These are phyloP conservation scores for Xylariaceae sp. DNA, from an alignment of 2,329 filamentous ascomycete species.

Conservation along the genomic window DNA sequence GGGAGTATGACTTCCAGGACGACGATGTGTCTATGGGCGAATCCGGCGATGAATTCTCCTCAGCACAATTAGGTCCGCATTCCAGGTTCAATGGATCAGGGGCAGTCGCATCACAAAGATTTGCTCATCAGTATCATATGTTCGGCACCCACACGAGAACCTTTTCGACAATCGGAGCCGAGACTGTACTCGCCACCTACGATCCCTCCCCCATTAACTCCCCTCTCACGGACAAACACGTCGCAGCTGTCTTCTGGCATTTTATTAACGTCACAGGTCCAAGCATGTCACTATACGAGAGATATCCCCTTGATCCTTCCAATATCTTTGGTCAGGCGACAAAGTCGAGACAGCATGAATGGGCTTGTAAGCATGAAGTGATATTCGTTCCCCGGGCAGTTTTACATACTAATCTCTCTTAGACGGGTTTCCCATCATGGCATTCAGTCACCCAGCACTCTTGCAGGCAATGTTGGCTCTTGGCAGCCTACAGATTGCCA, in stretches of 20 bases:
- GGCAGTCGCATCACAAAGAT: conserved; percentile 34
- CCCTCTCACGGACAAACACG: conserved; percentile 74
- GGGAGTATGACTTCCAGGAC: conserved; percentile 47
- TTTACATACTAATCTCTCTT: conserved; percentile 22
- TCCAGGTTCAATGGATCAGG: conserved; percentile 38
- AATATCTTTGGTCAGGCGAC: conserved; percentile 59
- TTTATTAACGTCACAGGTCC: conserved; percentile 87
- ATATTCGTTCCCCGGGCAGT: neutral
- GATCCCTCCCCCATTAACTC: conserved; percentile 58
- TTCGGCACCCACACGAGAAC: conserved; percentile 44
- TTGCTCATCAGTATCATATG: conserved; percentile 35
- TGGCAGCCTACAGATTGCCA: conserved; percentile 81
- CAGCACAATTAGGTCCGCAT: conserved; percentile 35
- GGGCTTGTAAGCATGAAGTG: conserved; percentile 39
- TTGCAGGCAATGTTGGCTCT: conserved; percentile 87
- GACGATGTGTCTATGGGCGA: conserved; percentile 59
- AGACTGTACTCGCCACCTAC: conserved; percentile 57
- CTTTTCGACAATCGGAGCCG: conserved; percentile 44
- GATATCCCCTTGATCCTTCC: conserved; percentile 68
- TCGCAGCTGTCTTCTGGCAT: conserved; percentile 80
- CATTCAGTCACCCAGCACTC: conserved; percentile 77
- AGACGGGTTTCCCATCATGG: conserved; percentile 77
- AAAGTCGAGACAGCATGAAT: conserved; percentile 58
- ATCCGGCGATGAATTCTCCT: conserved; percentile 52
- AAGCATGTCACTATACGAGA: conserved; percentile 80